phyloP scores from a whole-genome alignment of 768 basidiomycete genomes.

The Termitomyces bulborhizus region DNA sequence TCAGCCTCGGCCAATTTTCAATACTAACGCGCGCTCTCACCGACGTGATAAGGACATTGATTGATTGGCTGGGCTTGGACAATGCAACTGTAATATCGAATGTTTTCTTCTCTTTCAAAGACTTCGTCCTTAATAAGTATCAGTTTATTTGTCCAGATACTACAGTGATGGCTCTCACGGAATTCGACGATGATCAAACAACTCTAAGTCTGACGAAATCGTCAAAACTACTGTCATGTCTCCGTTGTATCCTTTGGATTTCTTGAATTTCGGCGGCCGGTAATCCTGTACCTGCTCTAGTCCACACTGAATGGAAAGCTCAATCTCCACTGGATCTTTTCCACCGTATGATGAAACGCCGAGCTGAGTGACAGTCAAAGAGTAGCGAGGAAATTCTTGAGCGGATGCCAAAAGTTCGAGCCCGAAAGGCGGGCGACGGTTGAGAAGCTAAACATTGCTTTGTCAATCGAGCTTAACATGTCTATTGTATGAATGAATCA shows the following conservation, averaged over 20 bases:
- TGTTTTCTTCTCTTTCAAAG: constrained; percentile 49
- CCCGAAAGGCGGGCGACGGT: constrained; percentile 72
- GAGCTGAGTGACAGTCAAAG: constrained; percentile 43
- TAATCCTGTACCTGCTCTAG: constrained; percentile 25
- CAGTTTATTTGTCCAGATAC: neutral
- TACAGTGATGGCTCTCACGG: constrained; percentile 39
- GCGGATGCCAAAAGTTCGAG: constrained; percentile 56
- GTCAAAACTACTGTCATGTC: constrained; percentile 72
- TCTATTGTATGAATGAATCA: constrained; percentile 2
- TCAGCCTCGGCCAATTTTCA: neutral
- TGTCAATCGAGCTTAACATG: neutral
- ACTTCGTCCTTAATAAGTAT: constrained; percentile 51
- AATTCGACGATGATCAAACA: constrained; percentile 77
- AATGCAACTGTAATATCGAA: constrained; percentile 58
- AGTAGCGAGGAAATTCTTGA: constrained; percentile 62
- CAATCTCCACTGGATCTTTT: constrained; percentile 47
- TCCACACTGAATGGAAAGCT: constrained; percentile 54
- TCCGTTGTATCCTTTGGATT: constrained; percentile 32
- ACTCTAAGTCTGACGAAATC: constrained; percentile 66
- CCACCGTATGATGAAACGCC: constrained; percentile 37
- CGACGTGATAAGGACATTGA: constrained; percentile 55
- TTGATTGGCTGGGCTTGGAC: constrained; percentile 68
- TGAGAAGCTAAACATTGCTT: constrained; percentile 47
- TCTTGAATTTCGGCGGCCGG: constrained; percentile 31
- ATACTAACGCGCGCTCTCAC: constrained; percentile 30